These are phyloP conservation scores for Jimgerdemannia flammicorona DNA, from an alignment of 192 early-diverging fungal genomes.

Conservation along the genomic window DNA sequence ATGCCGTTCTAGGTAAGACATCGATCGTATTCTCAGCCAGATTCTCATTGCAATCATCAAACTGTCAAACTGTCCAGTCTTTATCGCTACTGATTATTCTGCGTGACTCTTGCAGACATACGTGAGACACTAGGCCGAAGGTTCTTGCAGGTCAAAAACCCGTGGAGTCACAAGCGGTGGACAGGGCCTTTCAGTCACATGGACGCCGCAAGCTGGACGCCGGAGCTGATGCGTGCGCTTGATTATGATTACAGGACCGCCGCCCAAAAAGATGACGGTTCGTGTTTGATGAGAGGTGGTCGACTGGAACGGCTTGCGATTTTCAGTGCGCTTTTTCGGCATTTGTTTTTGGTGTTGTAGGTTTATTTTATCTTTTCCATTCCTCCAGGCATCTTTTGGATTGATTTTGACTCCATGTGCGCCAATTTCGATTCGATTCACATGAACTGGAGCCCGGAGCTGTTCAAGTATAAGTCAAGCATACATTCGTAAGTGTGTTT, in stretches of 20 bases:
- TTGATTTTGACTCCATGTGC: slow-evolving; percentile 81
- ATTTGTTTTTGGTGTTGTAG: not conserved
- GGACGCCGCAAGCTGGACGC: slow-evolving; percentile 66
- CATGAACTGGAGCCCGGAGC: slow-evolving; percentile 84
- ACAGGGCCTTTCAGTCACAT: slow-evolving; percentile 70
- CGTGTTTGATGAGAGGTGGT: not conserved
- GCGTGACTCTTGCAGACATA: slow-evolving; percentile 39
- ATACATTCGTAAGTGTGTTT: slow-evolving; percentile 64
- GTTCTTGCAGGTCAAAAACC: slow-evolving; percentile 86
- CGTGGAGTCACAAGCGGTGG: slow-evolving; percentile 91
- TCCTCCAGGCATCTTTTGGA: slow-evolving; percentile 72
- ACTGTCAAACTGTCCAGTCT: too few species aligned
- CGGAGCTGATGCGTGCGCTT: slow-evolving; percentile 57
- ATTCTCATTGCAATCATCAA: too few species aligned
- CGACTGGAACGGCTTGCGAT: too few species aligned
- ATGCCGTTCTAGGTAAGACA: slow-evolving; percentile 68
- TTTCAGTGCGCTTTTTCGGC: too few species aligned
- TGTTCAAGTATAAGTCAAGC: slow-evolving; percentile 63
- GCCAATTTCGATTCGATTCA: slow-evolving; percentile 82
- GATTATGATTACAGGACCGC: slow-evolving; percentile 70
- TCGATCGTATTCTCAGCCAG: not conserved
- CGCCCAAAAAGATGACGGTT: slow-evolving; percentile 69
- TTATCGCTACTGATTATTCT: too few species aligned
- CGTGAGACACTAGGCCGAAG: slow-evolving; percentile 57
- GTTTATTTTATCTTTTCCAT: slow-evolving; percentile 3